phyloP scores from a whole-genome alignment of 75 land plant species.

The Sequoia sempervirens region DNA sequence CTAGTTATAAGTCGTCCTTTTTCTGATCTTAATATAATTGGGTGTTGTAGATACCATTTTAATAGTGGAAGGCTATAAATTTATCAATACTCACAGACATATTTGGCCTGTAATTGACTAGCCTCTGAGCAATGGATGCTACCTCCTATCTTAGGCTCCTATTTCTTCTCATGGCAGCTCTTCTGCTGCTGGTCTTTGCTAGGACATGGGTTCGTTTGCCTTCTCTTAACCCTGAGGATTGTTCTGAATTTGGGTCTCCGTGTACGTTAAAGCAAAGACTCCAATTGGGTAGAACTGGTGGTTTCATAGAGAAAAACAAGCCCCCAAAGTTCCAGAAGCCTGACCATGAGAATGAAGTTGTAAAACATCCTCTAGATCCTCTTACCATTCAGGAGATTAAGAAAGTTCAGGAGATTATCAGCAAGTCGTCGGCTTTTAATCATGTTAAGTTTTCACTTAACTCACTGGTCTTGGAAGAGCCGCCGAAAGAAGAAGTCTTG shows the following conservation, averaged over 20 bases:
- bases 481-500: conserved; percentile 54
- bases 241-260: conserved; percentile 14
- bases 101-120: not conserved
- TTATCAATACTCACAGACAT: not conserved
- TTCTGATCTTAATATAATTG: not conserved
- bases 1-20: not conserved
- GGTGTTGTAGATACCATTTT: not conserved
- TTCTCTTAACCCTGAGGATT: not conserved
- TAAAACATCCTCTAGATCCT: conserved; percentile 84
- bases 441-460: conserved; percentile 26
- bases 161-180: conserved; percentile 7
- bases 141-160: conserved; percentile 3
- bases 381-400: conserved; percentile 58
- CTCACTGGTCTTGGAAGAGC: conserved; percentile 58
- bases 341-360: conserved; percentile 22
- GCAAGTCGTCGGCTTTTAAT: conserved; percentile 32
- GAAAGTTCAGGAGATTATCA: conserved; percentile 39
- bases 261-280: conserved; percentile 14
- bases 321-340: conserved; percentile 5
- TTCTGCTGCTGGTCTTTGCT: conserved; percentile 15
- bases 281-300: conserved; percentile 3
- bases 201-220: conserved; percentile 9
- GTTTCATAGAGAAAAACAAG: conserved; percentile 8
- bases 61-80: not conserved
- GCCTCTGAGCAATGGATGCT: conserved; percentile 13